A percentile compares a stretch with the other conserved stretches of the same genome.
Conservation (phyloP, 177 flowering plant genomes). For the Vitis hybrid region DNA sequence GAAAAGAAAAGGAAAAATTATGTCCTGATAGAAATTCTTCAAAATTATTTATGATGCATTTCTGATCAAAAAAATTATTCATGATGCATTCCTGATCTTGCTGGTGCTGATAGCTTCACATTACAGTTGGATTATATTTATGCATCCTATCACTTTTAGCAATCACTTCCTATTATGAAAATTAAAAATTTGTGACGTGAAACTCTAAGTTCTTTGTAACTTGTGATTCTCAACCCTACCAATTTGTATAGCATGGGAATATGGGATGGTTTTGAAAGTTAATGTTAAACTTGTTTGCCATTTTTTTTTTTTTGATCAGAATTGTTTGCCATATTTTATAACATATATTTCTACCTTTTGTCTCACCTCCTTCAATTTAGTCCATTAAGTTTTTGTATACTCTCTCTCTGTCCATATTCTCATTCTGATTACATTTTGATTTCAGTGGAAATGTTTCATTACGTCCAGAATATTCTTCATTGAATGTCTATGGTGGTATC, state of each 20-base stretch:
- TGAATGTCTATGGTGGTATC: slow-evolving; percentile 75
- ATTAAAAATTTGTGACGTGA: background rate
- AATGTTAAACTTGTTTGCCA: background rate
- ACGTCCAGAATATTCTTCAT: slow-evolving; percentile 36
- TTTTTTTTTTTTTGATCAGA: background rate
- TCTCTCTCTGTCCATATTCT: background rate
- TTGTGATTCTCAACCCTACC: background rate
- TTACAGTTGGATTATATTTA: too few relatives aligned
- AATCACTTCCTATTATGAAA: too few relatives aligned
- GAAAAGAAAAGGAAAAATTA: too few relatives aligned
- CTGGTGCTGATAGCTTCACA: too few relatives aligned
- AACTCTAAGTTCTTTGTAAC: background rate
- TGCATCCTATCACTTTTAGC: too few relatives aligned
- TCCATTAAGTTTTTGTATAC: too few relatives aligned
- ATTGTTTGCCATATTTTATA: background rate
- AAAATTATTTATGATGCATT: too few relatives aligned
- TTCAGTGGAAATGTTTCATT: slow-evolving; percentile 84
- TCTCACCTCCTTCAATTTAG: background rate
- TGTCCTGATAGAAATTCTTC: too few relatives aligned
- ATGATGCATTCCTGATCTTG: too few relatives aligned
- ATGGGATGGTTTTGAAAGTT: background rate
- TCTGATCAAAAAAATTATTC: too few relatives aligned
- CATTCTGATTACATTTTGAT: slow-evolving; percentile 18
- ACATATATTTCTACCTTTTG: background rate
- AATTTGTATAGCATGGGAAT: background rate